phyloP scores from a whole-genome alignment of 1,284 basidiomycete species.

The Schizophyllum amplum region DNA sequence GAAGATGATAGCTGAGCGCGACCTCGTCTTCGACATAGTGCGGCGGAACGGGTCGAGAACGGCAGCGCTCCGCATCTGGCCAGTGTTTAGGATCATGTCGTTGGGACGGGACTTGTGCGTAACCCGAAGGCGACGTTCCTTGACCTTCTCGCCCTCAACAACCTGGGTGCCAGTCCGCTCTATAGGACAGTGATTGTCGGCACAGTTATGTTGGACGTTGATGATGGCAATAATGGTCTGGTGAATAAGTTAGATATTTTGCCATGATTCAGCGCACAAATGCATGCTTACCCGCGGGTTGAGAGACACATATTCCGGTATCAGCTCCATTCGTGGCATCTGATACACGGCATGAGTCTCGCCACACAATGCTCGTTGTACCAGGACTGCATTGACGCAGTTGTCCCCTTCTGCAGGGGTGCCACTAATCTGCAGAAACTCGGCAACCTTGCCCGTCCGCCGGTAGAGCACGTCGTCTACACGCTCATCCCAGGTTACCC shows the following conservation, averaged over 20 bases:
- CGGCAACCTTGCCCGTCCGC: too few relatives aligned
- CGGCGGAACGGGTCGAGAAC: neutral
- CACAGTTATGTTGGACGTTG: slow-evolving; percentile 14
- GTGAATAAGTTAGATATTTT: neutral
- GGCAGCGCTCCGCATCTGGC: slow-evolving; percentile 13
- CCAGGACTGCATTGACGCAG: slow-evolving; percentile 1
- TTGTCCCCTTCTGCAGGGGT: neutral
- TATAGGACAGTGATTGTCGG: slow-evolving; percentile 8
- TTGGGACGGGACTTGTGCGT: slow-evolving; percentile 3
- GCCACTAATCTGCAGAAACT: too few relatives aligned
- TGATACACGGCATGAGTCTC: neutral
- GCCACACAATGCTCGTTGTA: neutral
- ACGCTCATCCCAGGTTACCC: too few relatives aligned
- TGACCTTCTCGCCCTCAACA: slow-evolving; percentile 10
- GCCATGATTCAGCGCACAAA: neutral
- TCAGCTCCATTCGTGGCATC: neutral
- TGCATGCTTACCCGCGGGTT: neutral
- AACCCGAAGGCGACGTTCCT: slow-evolving; percentile 3
- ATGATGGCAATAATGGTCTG: slow-evolving; percentile 13
- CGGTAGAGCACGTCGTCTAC: too few relatives aligned
- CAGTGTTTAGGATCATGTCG: slow-evolving; percentile 13
- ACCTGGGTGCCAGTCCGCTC: neutral
- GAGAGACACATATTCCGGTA: neutral
- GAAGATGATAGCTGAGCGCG: too few relatives aligned
- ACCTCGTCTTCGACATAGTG: too few relatives aligned